These are phyloP conservation scores for Exserohilum turcica DNA, from an alignment of 2,329 filamentous ascomycete species.

Conservation along the genomic window DNA sequence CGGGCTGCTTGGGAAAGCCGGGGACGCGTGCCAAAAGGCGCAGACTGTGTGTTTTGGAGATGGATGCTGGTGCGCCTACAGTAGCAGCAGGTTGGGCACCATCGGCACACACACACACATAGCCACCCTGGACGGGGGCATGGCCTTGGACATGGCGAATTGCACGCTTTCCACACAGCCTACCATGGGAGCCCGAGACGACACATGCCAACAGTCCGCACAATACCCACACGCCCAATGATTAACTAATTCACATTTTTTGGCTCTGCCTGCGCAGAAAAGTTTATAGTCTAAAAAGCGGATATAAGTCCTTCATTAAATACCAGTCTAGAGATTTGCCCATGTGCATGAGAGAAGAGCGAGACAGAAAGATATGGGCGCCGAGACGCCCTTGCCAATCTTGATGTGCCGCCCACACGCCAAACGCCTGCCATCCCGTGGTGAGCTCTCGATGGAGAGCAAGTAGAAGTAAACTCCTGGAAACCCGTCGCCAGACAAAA, in stretches of 20 bases:
- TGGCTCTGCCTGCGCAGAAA: conserved; percentile 38
- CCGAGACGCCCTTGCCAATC: conserved; percentile 42
- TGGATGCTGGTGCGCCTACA: background rate
- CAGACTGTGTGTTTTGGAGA: background rate
- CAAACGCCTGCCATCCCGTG: conserved; percentile 37
- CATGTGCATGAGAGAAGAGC: conserved; percentile 34
- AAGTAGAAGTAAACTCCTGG: conserved; percentile 16
- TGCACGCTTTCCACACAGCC: too few species aligned
- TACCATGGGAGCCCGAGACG: too few species aligned
- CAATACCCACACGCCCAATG: background rate
- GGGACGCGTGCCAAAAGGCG: background rate
- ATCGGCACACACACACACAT: background rate
- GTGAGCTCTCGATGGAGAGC: conserved; percentile 16
- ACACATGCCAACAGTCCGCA: too few species aligned
- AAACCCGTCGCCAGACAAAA: conserved; percentile 16
- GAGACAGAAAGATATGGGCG: conserved; percentile 26
- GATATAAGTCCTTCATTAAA: conserved; percentile 50
- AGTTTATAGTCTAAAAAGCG: conserved; percentile 44
- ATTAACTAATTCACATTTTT: conserved; percentile 32
- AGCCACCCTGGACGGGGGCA: too few species aligned
- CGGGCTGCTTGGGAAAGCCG: background rate
- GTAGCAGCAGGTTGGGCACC: conserved; percentile 2
- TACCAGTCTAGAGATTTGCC: conserved; percentile 47
- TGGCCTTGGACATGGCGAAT: background rate
- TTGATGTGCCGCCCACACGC: conserved; percentile 35